Evolutionary conservation across 2,329 filamentous ascomycete species (phyloP), one percentile per base, ranked within the genome.

Genomic region (Sporothrix globosa): DNA sequence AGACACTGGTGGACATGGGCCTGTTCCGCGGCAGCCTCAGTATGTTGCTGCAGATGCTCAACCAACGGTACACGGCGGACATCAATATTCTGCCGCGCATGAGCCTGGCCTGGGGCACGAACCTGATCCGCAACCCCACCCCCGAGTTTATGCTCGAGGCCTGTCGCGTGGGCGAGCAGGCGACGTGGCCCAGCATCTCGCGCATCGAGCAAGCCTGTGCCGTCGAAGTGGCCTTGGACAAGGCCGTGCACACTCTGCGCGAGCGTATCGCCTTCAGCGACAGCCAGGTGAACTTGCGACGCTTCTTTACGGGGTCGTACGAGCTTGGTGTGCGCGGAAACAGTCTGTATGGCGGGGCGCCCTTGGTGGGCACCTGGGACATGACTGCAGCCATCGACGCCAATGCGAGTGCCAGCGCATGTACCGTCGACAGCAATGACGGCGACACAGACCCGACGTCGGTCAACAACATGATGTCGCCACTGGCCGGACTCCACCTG

Each of bases 21-120:
- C 81, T 97, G 56, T 90, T 96, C 73, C 91, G 92, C 19, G 96
- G 91, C 70, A 83, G 91, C 0, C 85, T 93, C 74, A 92, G 90
- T 61, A 96, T 97, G 78, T 84, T 90, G 27, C 87, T 88, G 54
- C 94, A 92, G 1, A 89, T 98, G 19, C 84, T 98, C 66, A 94
- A 90, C 73, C 95, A 98, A 76, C 92, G 91, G 73, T 98, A 98
- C 77, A 94, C 92, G 2, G 95, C 95, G 7, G 94, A 98, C 79
- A 97, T 98, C 77, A 98, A 93, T 58, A 97, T 98, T 69, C 21
- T 76, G 63, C 74, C 75, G 63, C 75, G 74, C 68, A 75, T 76
- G 73, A 69, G 73, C 58, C 69, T 74, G 30, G 72, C 71, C 14
- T 75, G 74, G 74, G 72, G 73, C 27, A 90, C 91, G 0, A 86